Evolutionary conservation across 495 filamentous ascomycete species (phyloP).

Genomic region (Daldinia loculata): DNA sequence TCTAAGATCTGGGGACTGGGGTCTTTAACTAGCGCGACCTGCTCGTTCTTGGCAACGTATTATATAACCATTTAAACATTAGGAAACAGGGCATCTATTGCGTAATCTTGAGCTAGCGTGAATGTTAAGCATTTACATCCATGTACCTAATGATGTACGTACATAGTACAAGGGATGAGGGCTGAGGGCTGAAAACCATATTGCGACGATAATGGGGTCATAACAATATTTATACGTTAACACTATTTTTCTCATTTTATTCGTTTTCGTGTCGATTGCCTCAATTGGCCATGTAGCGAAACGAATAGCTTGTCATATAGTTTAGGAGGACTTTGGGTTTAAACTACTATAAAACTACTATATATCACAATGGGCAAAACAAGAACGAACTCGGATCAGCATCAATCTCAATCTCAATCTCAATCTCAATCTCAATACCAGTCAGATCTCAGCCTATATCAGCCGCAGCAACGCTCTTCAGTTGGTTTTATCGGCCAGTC

Average conservation of each 20-base stretch:
- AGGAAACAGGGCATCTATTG: slow-evolving; percentile 16
- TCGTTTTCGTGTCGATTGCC: neutral
- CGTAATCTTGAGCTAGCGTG: slow-evolving; percentile 10
- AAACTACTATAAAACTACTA: neutral
- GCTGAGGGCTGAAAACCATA: slow-evolving; percentile 5
- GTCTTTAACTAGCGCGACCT: slow-evolving; percentile 4
- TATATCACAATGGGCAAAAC: neutral
- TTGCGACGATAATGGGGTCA: neutral
- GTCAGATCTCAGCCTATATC: neutral
- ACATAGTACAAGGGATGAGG: slow-evolving; percentile 3
- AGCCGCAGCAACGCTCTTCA: neutral
- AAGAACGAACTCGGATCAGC: slow-evolving; percentile 16
- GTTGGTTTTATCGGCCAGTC: neutral
- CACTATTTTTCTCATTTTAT: neutral
- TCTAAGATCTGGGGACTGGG: slow-evolving; percentile 12
- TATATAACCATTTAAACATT: neutral
- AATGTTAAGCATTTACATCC: neutral
- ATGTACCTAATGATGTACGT: no score
- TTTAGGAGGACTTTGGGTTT: neutral
- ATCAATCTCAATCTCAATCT: slow-evolving; percentile 1
- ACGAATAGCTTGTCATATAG: neutral
- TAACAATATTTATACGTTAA: neutral
- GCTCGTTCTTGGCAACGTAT: slow-evolving; percentile 5
- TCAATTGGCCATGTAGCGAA: neutral
- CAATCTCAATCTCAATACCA: slow-evolving; percentile 6